These are phyloP conservation scores for Metschnikowia reukaufii DNA, from an alignment of 805 yeast species.

Conservation along the genomic window DNA sequence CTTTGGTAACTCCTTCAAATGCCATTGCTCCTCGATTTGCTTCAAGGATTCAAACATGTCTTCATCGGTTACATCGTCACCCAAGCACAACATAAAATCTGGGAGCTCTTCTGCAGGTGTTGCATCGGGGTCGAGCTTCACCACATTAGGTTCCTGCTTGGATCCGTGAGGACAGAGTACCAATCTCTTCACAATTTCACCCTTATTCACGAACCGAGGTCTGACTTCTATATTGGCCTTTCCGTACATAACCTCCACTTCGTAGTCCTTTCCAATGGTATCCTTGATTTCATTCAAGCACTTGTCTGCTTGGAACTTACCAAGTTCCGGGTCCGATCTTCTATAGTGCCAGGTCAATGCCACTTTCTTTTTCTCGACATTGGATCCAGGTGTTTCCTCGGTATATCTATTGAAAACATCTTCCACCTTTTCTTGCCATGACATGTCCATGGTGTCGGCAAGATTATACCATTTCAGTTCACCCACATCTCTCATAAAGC, in stretches of 20 bases:
- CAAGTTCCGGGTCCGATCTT: slow-evolving; percentile 90
- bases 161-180: slow-evolving; percentile 64
- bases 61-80: slow-evolving; percentile 97
- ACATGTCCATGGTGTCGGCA: slow-evolving; percentile 81
- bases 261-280: slow-evolving; percentile 63
- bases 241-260: slow-evolving; percentile 94
- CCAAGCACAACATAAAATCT: slow-evolving; percentile 84
- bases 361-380: slow-evolving; percentile 83
- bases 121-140: slow-evolving; percentile 23
- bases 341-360: slow-evolving; percentile 99
- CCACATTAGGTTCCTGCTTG: slow-evolving; percentile 42
- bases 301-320: slow-evolving; percentile 78
- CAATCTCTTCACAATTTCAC: slow-evolving; percentile 86
- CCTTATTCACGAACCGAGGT: slow-evolving; percentile 92
- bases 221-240: slow-evolving; percentile 98
- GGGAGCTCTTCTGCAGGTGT: slow-evolving; percentile 53
- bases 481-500: slow-evolving; percentile 80
- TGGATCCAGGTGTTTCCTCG: slow-evolving; percentile 87
- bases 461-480: slow-evolving; percentile 75
- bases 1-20: slow-evolving; percentile 36
- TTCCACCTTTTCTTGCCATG: slow-evolving; percentile 87
- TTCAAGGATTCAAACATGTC: slow-evolving; percentile 89
- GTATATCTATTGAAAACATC: slow-evolving; percentile 73
- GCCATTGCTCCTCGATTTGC: slow-evolving; percentile 57
- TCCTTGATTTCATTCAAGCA: slow-evolving; percentile 62